A percentile compares a stretch with the other conserved stretches of the same genome.
Evolutionary conservation across 2,329 filamentous ascomycete genomes (phyloP).

Genomic region (Ophiocordyceps australis): DNA sequence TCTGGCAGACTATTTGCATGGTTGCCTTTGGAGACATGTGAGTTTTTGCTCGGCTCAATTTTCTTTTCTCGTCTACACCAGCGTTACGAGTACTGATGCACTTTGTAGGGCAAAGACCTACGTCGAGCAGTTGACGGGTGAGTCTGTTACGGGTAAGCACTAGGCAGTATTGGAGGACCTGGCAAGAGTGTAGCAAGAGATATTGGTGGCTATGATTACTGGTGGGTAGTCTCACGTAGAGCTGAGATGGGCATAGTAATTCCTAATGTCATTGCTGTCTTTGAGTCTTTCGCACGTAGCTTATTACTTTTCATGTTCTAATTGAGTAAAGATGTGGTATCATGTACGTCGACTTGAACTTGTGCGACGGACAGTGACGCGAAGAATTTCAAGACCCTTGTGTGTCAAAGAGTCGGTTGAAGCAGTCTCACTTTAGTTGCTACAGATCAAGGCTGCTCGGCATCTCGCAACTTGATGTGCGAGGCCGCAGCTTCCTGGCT

Average conservation of each 20-base stretch:
- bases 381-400: neutral
- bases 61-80: conserved; percentile 1
- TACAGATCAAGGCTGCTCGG: conserved; percentile 8
- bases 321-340: too few species aligned
- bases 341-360: too few species aligned
- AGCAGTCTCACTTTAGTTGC: neutral
- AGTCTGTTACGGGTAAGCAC: conserved; percentile 48
- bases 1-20: conserved; percentile 99
- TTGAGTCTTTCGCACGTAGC: neutral
- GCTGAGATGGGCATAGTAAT: neutral
- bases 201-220: neutral
- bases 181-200: neutral
- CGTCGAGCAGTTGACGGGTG: conserved; percentile 48
- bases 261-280: neutral
- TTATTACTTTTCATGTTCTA: too few species aligned
- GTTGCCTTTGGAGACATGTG: conserved; percentile 96
- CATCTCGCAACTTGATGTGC: conserved; percentile 18
- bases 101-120: conserved; percentile 42
- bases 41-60: conserved; percentile 20
- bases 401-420: neutral
- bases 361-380: neutral
- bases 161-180: conserved; percentile 22
- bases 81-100: conserved; percentile 7
- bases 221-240: neutral
- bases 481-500: conserved; percentile 22